Evolutionary conservation across 805 yeast genomes (phyloP).

Genomic region (Hanseniaspora guilliermondii): DNA sequence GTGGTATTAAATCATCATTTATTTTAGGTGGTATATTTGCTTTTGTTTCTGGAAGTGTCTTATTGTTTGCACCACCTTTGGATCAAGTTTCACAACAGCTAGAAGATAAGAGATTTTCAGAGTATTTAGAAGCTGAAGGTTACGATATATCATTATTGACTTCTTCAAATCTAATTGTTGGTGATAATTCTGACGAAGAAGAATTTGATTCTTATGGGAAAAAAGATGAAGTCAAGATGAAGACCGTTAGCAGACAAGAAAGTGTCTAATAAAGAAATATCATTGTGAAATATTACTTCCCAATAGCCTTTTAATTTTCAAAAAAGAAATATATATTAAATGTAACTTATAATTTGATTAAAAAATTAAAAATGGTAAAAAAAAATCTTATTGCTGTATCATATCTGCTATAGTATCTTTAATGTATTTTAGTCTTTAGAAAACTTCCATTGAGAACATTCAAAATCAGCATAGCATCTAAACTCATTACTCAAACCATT

Average conservation of each 20-base stretch:
- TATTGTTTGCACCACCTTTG: conserved; percentile 51
- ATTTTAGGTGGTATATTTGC: conserved; percentile 33
- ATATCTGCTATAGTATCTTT: neutral
- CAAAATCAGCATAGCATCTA: conserved; percentile 70
- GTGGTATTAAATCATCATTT: conserved; percentile 36
- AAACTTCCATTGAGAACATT: conserved; percentile 56
- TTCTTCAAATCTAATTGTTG: neutral
- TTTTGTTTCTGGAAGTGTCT: conserved; percentile 36
- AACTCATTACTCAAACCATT: conserved; percentile 82
- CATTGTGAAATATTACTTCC: neutral
- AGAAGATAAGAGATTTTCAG: conserved; percentile 63
- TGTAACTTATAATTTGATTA: neutral
- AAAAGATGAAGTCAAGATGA: conserved; percentile 8
- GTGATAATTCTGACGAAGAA: neutral
- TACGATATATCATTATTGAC: conserved; percentile 38
- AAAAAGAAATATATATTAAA: neutral
- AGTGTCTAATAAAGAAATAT: neutral
- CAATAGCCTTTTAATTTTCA: neutral
- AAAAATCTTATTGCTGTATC: no score
- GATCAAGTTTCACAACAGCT: conserved; percentile 70
- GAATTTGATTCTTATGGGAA: neutral
- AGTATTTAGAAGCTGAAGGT: conserved; percentile 54
- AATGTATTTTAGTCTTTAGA: conserved; percentile 3
- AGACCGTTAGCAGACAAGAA: neutral
- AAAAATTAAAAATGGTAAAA: no score